Evolutionary conservation across 805 yeast genomes (phyloP).

Genomic region (Wickerhamiella lipophila): DNA sequence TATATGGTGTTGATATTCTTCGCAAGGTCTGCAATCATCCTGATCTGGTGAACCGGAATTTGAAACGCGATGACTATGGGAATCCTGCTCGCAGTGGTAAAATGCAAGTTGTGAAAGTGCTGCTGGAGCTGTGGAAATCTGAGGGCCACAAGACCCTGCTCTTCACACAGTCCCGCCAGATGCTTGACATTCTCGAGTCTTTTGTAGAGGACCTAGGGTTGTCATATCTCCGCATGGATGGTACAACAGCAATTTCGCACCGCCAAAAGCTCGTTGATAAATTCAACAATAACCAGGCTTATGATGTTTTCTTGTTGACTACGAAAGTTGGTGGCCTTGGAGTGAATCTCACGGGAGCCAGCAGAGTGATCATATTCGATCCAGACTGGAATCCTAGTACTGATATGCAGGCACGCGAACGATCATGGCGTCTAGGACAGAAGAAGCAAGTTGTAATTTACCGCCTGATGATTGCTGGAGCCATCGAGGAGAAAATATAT

Average conservation of each 20-base stretch:
- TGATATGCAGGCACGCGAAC: slow-evolving; percentile 88
- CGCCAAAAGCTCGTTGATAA: slow-evolving; percentile 71
- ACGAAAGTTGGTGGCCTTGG: slow-evolving; percentile 96
- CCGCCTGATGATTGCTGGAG: slow-evolving; percentile 83
- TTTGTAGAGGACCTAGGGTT: slow-evolving; percentile 39
- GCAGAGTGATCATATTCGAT: slow-evolving; percentile 82
- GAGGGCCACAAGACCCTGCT: slow-evolving; percentile 69
- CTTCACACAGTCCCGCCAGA: slow-evolving; percentile 89
- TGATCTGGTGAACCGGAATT: slow-evolving; percentile 49
- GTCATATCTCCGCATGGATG: slow-evolving; percentile 79
- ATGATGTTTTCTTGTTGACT: slow-evolving; percentile 64
- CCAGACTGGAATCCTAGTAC: slow-evolving; percentile 99
- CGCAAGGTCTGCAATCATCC: slow-evolving; percentile 96
- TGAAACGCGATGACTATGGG: slow-evolving; percentile 28
- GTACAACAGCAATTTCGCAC: slow-evolving; percentile 65
- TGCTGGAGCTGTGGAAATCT: slow-evolving; percentile 60
- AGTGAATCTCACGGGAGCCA: slow-evolving; percentile 87
- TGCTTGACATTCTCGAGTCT: slow-evolving; percentile 74
- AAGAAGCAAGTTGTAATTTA: slow-evolving; percentile 84
- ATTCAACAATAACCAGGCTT: slow-evolving; percentile 51
- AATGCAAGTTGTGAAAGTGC: slow-evolving; percentile 71
- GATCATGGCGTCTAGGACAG: slow-evolving; percentile 97
- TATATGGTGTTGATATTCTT: slow-evolving; percentile 79
- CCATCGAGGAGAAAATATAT: slow-evolving; percentile 92
- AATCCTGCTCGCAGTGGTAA: slow-evolving; percentile 60